Evolutionary conservation across 1,284 basidiomycete genomes (phyloP).

Genomic region (Cutaneotrichosporon daszewskae): DNA sequence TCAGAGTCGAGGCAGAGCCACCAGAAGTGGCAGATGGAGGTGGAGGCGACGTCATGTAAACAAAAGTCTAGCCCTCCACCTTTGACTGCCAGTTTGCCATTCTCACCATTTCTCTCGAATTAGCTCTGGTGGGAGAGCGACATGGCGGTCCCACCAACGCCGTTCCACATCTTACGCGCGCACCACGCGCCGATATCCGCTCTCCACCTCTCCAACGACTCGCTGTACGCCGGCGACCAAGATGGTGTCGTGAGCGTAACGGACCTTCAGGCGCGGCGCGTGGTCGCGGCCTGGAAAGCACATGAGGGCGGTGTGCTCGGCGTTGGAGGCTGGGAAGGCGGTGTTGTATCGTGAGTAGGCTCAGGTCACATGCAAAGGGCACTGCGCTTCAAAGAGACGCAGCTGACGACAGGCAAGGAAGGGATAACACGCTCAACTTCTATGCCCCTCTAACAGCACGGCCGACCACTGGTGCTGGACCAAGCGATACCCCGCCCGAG

Average conservation of each 20-base stretch:
- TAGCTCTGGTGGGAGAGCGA: too few species aligned
- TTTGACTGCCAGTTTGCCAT: too few species aligned
- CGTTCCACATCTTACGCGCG: slow-evolving; percentile 66
- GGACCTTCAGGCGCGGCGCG: slow-evolving; percentile 64
- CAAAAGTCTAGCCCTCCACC: too few species aligned
- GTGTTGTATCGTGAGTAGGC: slow-evolving; percentile 63
- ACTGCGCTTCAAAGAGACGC: neutral
- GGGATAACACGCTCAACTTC: slow-evolving; percentile 59
- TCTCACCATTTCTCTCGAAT: too few species aligned
- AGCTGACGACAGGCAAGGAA: slow-evolving; percentile 59
- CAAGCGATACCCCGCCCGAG: slow-evolving; percentile 45
- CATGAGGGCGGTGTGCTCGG: slow-evolving; percentile 70
- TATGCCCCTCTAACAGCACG: slow-evolving; percentile 52
- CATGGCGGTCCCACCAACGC: slow-evolving; percentile 48
- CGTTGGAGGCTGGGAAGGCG: slow-evolving; percentile 62
- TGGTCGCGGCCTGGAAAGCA: slow-evolving; percentile 67
- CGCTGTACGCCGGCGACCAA: slow-evolving; percentile 74
- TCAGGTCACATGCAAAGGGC: too few species aligned
- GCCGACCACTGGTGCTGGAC: slow-evolving; percentile 48
- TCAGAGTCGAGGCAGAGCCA: too few species aligned
- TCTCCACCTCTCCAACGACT: slow-evolving; percentile 62
- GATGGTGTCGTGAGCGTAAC: slow-evolving; percentile 48
- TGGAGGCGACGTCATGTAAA: too few species aligned
- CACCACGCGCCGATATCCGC: slow-evolving; percentile 57
- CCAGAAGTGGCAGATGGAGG: too few species aligned